These are phyloP conservation scores for Aspergillus latus DNA, from an alignment of 2,329 filamentous ascomycete species.

Conservation along the genomic window DNA sequence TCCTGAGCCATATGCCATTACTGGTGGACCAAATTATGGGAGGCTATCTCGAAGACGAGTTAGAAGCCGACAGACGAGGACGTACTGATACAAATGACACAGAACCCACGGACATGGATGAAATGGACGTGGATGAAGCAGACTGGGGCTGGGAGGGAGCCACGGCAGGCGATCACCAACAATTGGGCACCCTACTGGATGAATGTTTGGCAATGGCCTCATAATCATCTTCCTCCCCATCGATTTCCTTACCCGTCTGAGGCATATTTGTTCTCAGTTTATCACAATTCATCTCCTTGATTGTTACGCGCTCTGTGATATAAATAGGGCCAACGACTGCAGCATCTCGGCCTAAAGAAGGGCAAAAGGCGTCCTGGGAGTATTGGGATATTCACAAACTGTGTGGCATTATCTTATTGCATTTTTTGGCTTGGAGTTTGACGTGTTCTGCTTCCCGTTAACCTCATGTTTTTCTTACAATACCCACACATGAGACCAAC, in stretches of 20 bases:
- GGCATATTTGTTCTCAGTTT: constrained; percentile 3
- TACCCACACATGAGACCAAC: not conserved
- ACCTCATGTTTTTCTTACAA: not conserved
- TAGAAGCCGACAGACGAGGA: constrained; percentile 54
- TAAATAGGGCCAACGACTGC: constrained; percentile 8
- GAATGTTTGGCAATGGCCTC: constrained; percentile 45
- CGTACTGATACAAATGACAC: constrained; percentile 28
- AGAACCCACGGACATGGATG: constrained; percentile 29
- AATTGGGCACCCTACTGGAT: constrained; percentile 41
- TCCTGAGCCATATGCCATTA: constrained; percentile 74
- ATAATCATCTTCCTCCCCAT: constrained; percentile 23
- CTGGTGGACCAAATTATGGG: constrained; percentile 69
- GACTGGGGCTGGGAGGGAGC: constrained; percentile 43
- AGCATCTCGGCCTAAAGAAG: constrained; percentile 22
- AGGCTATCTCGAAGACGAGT: constrained; percentile 72
- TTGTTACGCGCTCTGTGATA: constrained; percentile 1
- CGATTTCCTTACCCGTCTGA: constrained; percentile 4
- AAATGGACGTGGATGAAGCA: constrained; percentile 43
- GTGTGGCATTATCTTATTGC: constrained; percentile 20
- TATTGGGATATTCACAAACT: constrained; percentile 18
- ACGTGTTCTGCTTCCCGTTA: constrained; percentile 15
- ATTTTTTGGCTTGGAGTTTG: constrained; percentile 14
- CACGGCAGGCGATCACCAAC: constrained; percentile 35
- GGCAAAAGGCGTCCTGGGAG: constrained; percentile 33
- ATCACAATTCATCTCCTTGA: constrained; percentile 9